Conservation (phyloP, 2,329 filamentous ascomycete genomes). For the Tolypocladium amazonense region DNA sequence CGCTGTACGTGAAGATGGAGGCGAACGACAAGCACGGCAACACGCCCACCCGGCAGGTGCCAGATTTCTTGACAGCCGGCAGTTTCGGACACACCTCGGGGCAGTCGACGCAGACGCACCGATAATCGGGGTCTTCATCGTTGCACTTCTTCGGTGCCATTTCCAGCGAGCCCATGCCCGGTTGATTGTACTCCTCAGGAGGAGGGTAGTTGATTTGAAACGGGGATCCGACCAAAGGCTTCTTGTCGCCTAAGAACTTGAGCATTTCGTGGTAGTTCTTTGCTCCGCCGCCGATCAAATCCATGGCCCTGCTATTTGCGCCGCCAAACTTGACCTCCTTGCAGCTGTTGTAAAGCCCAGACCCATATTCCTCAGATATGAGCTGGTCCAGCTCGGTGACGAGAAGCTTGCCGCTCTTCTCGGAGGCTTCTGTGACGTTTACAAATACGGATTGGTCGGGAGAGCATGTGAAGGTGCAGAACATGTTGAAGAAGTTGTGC, state of each 20-base stretch:
- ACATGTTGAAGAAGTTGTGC: conserved; percentile 96
- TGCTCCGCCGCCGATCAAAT: conserved; percentile 89
- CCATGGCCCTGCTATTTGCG: conserved; percentile 87
- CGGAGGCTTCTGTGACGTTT: conserved; percentile 70
- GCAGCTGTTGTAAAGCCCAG: conserved; percentile 90
- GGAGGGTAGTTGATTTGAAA: conserved; percentile 99
- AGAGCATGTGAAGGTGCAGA: conserved; percentile 97
- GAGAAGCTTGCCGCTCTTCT: conserved; percentile 48
- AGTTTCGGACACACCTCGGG: conserved; percentile 75
- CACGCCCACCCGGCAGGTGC: conserved; percentile 71
- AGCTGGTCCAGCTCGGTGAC: conserved; percentile 88
- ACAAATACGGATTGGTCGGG: conserved; percentile 92
- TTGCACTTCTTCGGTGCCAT: conserved; percentile 81
- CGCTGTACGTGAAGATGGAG: conserved; percentile 75
- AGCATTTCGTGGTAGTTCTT: conserved; percentile 81
- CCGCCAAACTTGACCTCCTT: conserved; percentile 98
- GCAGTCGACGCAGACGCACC: conserved; percentile 91
- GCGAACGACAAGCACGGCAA: conserved; percentile 92
- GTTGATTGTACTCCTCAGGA: conserved; percentile 47
- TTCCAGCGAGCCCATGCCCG: conserved; percentile 60
- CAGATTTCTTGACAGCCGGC: conserved; percentile 58
- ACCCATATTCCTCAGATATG: conserved; percentile 72
- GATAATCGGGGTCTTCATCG: conserved; percentile 72
- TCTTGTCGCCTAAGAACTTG: conserved; percentile 89
- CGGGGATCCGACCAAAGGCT: conserved; percentile 71